Conservation (phyloP, 441 rosid genomes). For the Corymbia citriodora region DNA sequence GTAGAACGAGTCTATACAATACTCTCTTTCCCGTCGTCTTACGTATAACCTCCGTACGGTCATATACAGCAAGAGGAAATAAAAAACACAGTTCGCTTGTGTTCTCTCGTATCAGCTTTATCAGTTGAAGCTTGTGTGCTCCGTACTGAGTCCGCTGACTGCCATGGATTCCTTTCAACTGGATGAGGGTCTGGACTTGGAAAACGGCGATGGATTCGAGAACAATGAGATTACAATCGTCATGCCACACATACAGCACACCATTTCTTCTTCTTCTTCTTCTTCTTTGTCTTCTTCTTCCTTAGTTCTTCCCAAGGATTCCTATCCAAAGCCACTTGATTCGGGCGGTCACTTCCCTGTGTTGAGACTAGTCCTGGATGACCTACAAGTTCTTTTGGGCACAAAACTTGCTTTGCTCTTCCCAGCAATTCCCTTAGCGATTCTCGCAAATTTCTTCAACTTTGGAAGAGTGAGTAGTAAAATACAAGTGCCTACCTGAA, state of each 20-base stretch:
- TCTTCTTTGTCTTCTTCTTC: conserved; percentile 6
- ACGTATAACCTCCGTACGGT: not conserved
- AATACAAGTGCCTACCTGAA: not conserved
- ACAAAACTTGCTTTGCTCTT: not conserved
- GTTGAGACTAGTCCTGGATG: conserved; percentile 2
- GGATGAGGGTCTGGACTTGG: not conserved
- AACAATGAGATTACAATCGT: not conserved
- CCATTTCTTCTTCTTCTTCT: not conserved
- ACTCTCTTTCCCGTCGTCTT: not conserved
- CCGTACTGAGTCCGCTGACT: not conserved
- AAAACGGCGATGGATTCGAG: not conserved
- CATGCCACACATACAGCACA: not conserved
- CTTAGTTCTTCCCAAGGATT: conserved; percentile 35
- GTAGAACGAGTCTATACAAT: not conserved
- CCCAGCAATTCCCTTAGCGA: not conserved
- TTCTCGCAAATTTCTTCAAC: not conserved
- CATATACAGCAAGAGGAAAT: not conserved
- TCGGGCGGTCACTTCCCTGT: conserved; percentile 22
- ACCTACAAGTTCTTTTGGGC: not conserved
- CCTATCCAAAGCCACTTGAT: conserved; percentile 26
- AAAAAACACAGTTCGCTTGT: not conserved
- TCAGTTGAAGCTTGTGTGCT: not conserved
- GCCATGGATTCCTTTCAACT: not conserved
- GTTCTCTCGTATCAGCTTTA: not conserved
- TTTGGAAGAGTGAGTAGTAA: not conserved